These are phyloP conservation scores for Curvularia spicifera DNA, from an alignment of 2,329 filamentous ascomycete species.

Conservation along the genomic window DNA sequence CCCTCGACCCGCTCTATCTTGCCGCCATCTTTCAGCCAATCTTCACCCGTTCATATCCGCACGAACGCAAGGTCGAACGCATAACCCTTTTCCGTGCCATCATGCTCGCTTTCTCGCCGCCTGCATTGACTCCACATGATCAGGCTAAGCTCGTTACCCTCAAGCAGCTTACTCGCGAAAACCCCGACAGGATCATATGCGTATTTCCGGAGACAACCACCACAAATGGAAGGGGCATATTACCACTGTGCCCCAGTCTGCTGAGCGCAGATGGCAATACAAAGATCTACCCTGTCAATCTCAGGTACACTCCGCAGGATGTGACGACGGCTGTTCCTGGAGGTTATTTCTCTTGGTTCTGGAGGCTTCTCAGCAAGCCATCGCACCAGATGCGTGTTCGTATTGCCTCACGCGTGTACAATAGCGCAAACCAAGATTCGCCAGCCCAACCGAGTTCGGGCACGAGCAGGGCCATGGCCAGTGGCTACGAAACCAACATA, in stretches of 20 bases:
- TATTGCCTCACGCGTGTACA: constrained; percentile 75
- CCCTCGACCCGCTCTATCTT: constrained; percentile 91
- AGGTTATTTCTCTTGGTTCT: constrained; percentile 75
- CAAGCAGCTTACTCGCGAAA: constrained; percentile 63
- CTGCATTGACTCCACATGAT: constrained; percentile 50
- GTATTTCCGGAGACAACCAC: constrained; percentile 95
- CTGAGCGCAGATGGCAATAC: constrained; percentile 69
- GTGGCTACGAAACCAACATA: constrained; percentile 43
- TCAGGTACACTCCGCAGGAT: constrained; percentile 87
- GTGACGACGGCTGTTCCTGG: constrained; percentile 89
- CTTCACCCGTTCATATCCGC: constrained; percentile 85
- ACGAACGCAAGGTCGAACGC: constrained; percentile 73
- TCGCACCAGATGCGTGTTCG: constrained; percentile 91
- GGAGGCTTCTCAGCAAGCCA: constrained; percentile 82
- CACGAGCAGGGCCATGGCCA: constrained; percentile 22
- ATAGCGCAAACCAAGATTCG: constrained; percentile 36
- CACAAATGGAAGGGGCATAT: constrained; percentile 88
- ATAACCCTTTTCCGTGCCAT: constrained; percentile 80
- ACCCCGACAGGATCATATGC: constrained; percentile 78
- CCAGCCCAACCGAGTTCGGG: constrained; percentile 13
- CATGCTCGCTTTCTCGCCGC: constrained; percentile 70
- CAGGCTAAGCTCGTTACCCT: constrained; percentile 47
- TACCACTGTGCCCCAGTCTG: constrained; percentile 81
- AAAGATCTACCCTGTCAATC: constrained; percentile 86
- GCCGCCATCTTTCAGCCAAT: constrained; percentile 95